Conservation (phyloP, 169 alveolate genomes). For the Plasmodium adleri region DNA sequence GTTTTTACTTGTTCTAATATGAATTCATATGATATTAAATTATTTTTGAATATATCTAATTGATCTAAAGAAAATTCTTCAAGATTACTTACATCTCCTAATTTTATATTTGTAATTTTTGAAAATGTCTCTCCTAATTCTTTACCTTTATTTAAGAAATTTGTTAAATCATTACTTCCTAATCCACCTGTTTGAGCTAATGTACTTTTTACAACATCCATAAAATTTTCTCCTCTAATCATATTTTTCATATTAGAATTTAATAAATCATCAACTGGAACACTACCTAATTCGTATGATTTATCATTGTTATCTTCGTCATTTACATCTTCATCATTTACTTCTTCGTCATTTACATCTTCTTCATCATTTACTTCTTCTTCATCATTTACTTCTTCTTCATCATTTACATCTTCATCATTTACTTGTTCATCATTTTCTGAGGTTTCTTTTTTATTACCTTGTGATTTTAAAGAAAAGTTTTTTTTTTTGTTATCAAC, state of each 20-base stretch:
- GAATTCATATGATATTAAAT: conserved; percentile 28
- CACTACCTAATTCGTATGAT: not conserved
- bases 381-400: not conserved
- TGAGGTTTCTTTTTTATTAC: not conserved
- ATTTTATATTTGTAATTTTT: not conserved
- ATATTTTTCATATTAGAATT: conserved; percentile 20
- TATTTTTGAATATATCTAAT: conserved; percentile 9
- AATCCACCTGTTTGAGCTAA: conserved; percentile 12
- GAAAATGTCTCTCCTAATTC: conserved; percentile 32
- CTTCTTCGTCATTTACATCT: not conserved
- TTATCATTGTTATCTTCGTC: not conserved
- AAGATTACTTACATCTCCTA: not conserved
- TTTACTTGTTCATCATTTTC: not conserved
- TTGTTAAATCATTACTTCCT: conserved; percentile 9
- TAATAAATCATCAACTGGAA: conserved; percentile 16
- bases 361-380: not conserved
- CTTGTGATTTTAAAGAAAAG: too few relatives aligned
- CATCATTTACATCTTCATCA: not conserved
- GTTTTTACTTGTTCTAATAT: conserved; percentile 7
- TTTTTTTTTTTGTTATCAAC: too few relatives aligned
- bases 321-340: not conserved
- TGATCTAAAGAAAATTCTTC: not conserved
- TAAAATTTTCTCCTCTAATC: conserved; percentile 3
- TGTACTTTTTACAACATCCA: conserved; percentile 33
- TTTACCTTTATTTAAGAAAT: conserved; percentile 47